Evolutionary conservation across 2,329 filamentous ascomycete species (phyloP).

Genomic region (Hymenotorrendiella dingleyae): DNA sequence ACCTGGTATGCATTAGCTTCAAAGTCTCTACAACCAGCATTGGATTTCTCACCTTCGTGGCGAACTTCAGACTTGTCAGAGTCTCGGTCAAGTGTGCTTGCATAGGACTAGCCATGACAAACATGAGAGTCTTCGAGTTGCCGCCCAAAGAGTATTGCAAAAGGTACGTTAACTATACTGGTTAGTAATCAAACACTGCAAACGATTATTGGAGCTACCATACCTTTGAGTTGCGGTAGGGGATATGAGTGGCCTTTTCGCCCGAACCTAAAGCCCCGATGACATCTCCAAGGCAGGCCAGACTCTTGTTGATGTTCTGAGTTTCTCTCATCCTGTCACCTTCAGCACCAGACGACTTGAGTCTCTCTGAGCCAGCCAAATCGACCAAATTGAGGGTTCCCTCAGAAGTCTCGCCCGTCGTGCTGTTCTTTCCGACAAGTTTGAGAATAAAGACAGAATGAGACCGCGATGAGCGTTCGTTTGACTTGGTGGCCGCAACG

Average conservation of each 20-base stretch:
- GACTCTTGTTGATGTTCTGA: slow-evolving; percentile 92
- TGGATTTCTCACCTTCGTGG: slow-evolving; percentile 65
- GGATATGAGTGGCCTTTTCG: slow-evolving; percentile 71
- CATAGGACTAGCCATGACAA: slow-evolving; percentile 93
- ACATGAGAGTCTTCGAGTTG: slow-evolving; percentile 97
- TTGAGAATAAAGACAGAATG: slow-evolving; percentile 97
- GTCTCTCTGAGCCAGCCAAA: slow-evolving; percentile 83
- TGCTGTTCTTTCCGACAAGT: slow-evolving; percentile 58
- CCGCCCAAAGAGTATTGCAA: slow-evolving; percentile 92
- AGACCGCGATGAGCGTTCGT: slow-evolving; percentile 87
- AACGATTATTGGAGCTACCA: slow-evolving; percentile 42
- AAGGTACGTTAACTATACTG: slow-evolving; percentile 71
- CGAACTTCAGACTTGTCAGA: slow-evolving; percentile 89
- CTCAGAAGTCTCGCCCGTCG: slow-evolving; percentile 77
- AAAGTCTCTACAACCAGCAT: neutral
- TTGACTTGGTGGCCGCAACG: slow-evolving; percentile 94
- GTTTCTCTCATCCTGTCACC: slow-evolving; percentile 89
- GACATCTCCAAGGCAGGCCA: slow-evolving; percentile 89
- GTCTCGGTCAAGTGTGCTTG: slow-evolving; percentile 90
- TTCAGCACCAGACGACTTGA: slow-evolving; percentile 81
- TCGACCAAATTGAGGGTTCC: slow-evolving; percentile 95
- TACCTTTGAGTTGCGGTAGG: slow-evolving; percentile 96
- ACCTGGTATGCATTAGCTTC: slow-evolving; percentile 41
- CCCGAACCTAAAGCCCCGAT: slow-evolving; percentile 87
- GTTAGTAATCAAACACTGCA: slow-evolving; percentile 16